A percentile compares a stretch with the other conserved stretches of the same genome.
These are phyloP conservation scores for Ganoderma resinaceum DNA, from an alignment of 1,284 basidiomycete species.

Conservation along the genomic window DNA sequence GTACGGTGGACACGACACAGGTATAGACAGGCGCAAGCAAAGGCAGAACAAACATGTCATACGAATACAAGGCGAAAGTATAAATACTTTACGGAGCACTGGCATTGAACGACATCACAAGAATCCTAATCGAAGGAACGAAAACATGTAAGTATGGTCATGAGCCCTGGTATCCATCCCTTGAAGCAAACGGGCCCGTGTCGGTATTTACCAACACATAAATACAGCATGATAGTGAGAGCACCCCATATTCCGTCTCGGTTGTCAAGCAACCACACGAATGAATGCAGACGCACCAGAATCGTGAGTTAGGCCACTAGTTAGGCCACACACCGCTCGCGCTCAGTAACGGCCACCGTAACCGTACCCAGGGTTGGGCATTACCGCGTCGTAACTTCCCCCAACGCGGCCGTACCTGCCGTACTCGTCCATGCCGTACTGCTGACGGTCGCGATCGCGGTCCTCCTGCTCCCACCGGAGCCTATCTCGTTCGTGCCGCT, in stretches of 20 bases:
- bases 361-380: constrained; percentile 7
- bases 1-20: too few species aligned
- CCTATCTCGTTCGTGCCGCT: constrained; percentile 22
- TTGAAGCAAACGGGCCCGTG: neutral
- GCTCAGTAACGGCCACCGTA: constrained; percentile 14
- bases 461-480: constrained; percentile 20
- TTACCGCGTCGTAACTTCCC: neutral
- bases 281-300: neutral
- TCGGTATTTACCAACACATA: neutral
- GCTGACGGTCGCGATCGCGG: constrained; percentile 3
- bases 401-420: constrained; percentile 15
- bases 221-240: neutral
- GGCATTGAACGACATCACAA: neutral
- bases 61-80: neutral
- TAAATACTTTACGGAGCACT: neutral
- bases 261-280: neutral
- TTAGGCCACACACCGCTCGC: neutral
- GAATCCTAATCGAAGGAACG: neutral
- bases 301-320: neutral
- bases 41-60: neutral
- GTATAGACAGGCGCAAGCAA: neutral
- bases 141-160: neutral
- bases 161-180: neutral
- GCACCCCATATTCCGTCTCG: neutral
- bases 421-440: constrained; percentile 16